Conservation (phyloP, 768 basidiomycete species). For the Pisolithus sp. region DNA sequence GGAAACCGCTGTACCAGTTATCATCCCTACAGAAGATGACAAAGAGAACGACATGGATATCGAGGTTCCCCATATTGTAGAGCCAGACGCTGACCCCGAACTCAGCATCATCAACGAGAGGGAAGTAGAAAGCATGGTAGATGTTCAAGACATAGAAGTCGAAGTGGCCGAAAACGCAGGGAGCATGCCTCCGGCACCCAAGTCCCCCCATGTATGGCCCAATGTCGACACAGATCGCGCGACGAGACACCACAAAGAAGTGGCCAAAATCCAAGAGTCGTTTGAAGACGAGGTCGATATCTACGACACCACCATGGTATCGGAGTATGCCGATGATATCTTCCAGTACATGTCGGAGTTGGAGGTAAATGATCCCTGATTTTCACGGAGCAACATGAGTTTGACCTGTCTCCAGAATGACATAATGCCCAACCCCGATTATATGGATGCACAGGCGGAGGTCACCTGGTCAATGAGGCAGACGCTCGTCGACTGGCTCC, state of each 20-base stretch:
- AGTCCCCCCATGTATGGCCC: constrained; percentile 62
- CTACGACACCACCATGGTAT: constrained; percentile 86
- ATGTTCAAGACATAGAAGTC: constrained; percentile 36
- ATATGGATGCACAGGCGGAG: constrained; percentile 91
- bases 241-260: constrained; percentile 49
- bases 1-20: constrained; percentile 37
- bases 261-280: constrained; percentile 55
- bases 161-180: constrained; percentile 37
- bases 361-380: constrained; percentile 52
- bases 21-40: constrained; percentile 36
- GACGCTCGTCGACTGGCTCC: constrained; percentile 95
- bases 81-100: constrained; percentile 36
- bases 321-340: constrained; percentile 98
- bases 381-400: constrained; percentile 4
- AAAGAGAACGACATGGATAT: constrained; percentile 62
- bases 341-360: constrained; percentile 93
- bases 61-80: constrained; percentile 31
- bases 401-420: constrained; percentile 48
- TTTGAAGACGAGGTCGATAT: constrained; percentile 70
- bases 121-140: constrained; percentile 63
- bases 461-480: constrained; percentile 93
- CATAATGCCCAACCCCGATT: constrained; percentile 86
- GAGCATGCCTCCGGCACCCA: constrained; percentile 27
- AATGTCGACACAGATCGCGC: constrained; percentile 60
- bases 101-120: constrained; percentile 39